Evolutionary conservation across 108 stramenopile species (phyloP), one percentile per base, ranked within the genome.

Genomic region (Cyclotella kingstonii): DNA sequence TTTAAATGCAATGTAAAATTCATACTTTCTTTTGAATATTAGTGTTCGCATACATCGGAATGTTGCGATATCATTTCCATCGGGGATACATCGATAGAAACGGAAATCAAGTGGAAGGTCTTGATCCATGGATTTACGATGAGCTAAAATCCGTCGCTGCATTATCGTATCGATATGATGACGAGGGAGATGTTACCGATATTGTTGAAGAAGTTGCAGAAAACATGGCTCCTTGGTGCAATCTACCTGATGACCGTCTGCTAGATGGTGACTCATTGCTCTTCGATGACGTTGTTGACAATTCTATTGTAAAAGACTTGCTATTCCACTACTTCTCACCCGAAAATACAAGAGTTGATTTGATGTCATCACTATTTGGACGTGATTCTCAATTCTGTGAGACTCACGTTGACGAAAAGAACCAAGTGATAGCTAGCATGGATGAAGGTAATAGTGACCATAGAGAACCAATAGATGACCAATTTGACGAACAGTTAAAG

Each of bases 121-220:
- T 90, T 45, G 81, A 86, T 21, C 28, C 42, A 19, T 91, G 86
- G 84, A 91, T 94, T 25, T 85, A 81, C 44, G 63, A 86, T n/a
- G 93, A 94, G 44, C 52, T 94, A 7, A 75, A 79, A 46, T 69
- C 70, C 11, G 84, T 89, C 21, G 71, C 85, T n/a, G 78, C 89
- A 21, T 28, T 90, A 8, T 78, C 88, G 0, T 85, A 91, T 62
- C 41, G 57, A 30, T 94, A 74, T 60, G 79, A 64, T 18, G 87
- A 91, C 50, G 93, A 90, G 51, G 73, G 59, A n/a, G 77, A 81
- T 51, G 86, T 90, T 8, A 70, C 77, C 3, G 88, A 91, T 44
- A 75, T 77, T 23, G 93, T 90, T 2, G 88, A 88, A 22, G 66
- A 46, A 11, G 58, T 94, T 45, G 89, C 77, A n/a, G 93, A 91